A percentile compares a stretch with the other conserved stretches of the same genome.
phyloP scores from a whole-genome alignment of 345 rosid species.

The Clarkia xantiana region DNA sequence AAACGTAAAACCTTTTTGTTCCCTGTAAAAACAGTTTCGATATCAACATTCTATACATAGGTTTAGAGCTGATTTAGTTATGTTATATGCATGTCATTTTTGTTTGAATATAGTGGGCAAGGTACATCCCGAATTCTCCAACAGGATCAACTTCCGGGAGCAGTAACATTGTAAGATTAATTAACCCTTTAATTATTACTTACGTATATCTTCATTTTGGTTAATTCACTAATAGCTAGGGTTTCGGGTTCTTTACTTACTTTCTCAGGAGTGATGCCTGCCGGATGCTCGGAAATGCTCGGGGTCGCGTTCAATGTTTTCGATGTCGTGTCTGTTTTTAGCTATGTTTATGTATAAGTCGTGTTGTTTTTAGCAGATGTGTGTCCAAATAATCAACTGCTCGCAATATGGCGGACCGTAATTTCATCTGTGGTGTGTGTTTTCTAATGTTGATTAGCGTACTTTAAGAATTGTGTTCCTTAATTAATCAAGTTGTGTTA shows the following conservation, averaged over 20 bases:
- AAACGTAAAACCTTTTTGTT: constrained; percentile 35
- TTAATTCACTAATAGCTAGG: background rate
- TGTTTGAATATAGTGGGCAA: constrained; percentile 51
- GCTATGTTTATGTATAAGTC: too few relatives aligned
- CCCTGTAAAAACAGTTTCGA: background rate
- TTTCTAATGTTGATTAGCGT: too few relatives aligned
- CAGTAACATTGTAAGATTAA: constrained; percentile 30
- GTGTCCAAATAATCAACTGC: too few relatives aligned
- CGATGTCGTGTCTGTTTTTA: too few relatives aligned
- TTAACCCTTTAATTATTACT: background rate
- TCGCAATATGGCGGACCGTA: too few relatives aligned
- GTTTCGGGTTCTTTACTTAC: background rate
- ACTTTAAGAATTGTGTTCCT: too few relatives aligned
- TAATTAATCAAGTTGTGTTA: too few relatives aligned
- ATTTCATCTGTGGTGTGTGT: too few relatives aligned
- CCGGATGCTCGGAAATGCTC: too few relatives aligned
- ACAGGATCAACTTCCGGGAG: constrained; percentile 42
- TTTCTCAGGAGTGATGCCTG: too few relatives aligned
- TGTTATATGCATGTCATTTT: background rate
- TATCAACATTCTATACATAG: background rate
- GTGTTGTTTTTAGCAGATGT: too few relatives aligned
- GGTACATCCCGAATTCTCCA: constrained; percentile 75
- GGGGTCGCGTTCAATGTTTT: too few relatives aligned
- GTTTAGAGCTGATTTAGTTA: background rate
- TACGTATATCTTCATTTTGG: background rate